These are phyloP conservation scores for Themeda triandra DNA, from an alignment of 176 grass and related monocot genomes.

Conservation along the genomic window DNA sequence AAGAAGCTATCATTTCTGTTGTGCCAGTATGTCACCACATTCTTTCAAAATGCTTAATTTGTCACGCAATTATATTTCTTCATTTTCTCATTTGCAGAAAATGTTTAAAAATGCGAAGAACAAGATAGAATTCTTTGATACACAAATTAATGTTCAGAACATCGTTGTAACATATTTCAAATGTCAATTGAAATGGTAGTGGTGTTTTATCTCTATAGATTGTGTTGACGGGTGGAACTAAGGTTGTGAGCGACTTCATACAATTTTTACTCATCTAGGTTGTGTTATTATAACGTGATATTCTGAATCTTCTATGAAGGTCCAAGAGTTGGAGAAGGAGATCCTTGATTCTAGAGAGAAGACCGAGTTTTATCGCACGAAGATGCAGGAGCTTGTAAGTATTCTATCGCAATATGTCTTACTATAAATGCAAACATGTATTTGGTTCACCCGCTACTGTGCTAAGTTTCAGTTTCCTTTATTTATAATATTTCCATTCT, in stretches of 20 bases:
- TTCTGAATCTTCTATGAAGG: slow-evolving; percentile 58
- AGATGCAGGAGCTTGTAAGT: slow-evolving; percentile 99
- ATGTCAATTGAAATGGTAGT: background rate
- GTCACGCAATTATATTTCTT: background rate
- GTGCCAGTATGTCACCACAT: background rate
- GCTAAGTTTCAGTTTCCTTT: slow-evolving; percentile 14
- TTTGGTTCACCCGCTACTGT: slow-evolving; percentile 5
- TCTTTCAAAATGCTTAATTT: background rate
- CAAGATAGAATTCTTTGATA: background rate
- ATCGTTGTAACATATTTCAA: slow-evolving; percentile 7
- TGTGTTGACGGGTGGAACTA: background rate
- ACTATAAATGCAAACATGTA: slow-evolving; percentile 19
- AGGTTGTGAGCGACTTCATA: background rate
- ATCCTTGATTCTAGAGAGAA: slow-evolving; percentile 96
- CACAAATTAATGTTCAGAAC: background rate
- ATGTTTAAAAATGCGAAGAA: background rate
- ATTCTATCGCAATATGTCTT: slow-evolving; percentile 26
- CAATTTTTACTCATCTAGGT: slow-evolving; percentile 20
- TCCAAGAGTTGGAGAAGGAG: slow-evolving; percentile 98
- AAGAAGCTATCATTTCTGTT: background rate
- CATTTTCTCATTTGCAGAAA: background rate
- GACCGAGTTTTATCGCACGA: slow-evolving; percentile 83
- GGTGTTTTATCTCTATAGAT: slow-evolving; percentile 13
- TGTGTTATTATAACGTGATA: slow-evolving; percentile 27
- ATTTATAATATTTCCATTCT: slow-evolving; percentile 9